Percentiles rank a stretch among this genome's conserved stretches.
These are phyloP conservation scores for Westerdykella aurantiaca DNA, from an alignment of 2,329 filamentous ascomycete genomes.

Conservation along the genomic window DNA sequence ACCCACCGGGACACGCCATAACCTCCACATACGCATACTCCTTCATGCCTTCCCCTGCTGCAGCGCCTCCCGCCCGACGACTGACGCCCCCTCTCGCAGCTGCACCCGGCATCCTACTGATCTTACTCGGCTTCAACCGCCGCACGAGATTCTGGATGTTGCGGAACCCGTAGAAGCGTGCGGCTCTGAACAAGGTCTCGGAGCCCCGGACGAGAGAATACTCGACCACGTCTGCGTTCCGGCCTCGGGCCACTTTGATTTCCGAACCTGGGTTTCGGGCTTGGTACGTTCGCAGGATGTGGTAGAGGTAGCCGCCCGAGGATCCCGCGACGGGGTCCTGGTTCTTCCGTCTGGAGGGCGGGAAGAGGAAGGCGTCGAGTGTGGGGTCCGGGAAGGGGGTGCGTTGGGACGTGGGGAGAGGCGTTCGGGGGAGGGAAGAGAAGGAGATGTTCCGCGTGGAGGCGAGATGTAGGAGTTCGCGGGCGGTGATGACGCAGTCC, in stretches of 20 bases:
- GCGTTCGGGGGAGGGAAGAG: slow-evolving; percentile 59
- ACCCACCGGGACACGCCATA: slow-evolving; percentile 98
- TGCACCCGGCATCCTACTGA: slow-evolving; percentile 48
- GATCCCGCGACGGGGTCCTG: slow-evolving; percentile 59
- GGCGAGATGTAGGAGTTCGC: slow-evolving; percentile 86
- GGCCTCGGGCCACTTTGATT: slow-evolving; percentile 66
- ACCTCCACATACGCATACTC: slow-evolving; percentile 96
- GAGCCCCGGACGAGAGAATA: slow-evolving; percentile 59
- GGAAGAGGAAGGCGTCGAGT: slow-evolving; percentile 70
- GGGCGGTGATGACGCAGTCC: slow-evolving; percentile 95
- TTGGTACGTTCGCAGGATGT: slow-evolving; percentile 72
- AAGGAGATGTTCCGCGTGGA: slow-evolving; percentile 74
- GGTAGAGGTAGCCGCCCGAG: slow-evolving; percentile 83
- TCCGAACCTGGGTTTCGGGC: slow-evolving; percentile 64
- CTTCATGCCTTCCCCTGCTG: slow-evolving; percentile 52
- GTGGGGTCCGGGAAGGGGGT: slow-evolving; percentile 66
- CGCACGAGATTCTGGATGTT: slow-evolving; percentile 98
- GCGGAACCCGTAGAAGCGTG: slow-evolving; percentile 92
- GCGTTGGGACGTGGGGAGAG: slow-evolving; percentile 44
- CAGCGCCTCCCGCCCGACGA: slow-evolving; percentile 66
- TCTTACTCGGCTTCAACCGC: slow-evolving; percentile 73
- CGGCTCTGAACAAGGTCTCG: slow-evolving; percentile 41
- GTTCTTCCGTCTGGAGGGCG: slow-evolving; percentile 38
- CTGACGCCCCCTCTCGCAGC: slow-evolving; percentile 24
- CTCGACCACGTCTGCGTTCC: slow-evolving; percentile 88